Evolutionary conservation across 2,329 filamentous ascomycete species (phyloP), one percentile per base, ranked within the genome.

Genomic region (Venturia pyrina): DNA sequence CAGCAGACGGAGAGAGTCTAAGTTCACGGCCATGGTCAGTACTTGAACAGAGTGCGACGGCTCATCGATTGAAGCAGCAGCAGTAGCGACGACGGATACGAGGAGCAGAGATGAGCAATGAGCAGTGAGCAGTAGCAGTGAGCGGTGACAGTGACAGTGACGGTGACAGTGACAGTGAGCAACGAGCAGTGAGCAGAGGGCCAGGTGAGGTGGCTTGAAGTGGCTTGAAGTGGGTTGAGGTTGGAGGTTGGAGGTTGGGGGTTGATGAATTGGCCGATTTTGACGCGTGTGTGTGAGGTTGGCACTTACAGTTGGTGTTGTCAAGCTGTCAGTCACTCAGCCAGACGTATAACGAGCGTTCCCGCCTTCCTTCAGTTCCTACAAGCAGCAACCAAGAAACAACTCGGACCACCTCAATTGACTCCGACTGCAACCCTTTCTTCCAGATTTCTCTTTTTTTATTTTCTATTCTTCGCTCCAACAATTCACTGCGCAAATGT

Each of bases 1-100:
- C 28, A 62, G 60, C 60, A 62, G 5, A 21, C 37, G 40, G n/a
- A 62, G 60, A 62, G 60, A 17, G n/a, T 44, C 60, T 48, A 34
- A 19, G 6, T 28, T 44, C n/a, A 40, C 21, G 37, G 40, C 40
- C 60, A 62, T 62, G 5, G 60, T 43, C n/a, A 43, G 60, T 37
- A 17, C 15, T 37, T 5, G 53, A 21, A 19, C 17, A n/a, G 32
- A 21, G 53, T n/a, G 53, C 1, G 32, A 15, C 24, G 28, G n/a
- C n/a, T 0, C 32, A 59, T 34, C 19, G 2, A 37, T 10, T 59
- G 28, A n/a, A 50, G 32, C 50, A 37, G 50, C 50, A 8, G 50
- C 13, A 24, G 24, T 4, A 4, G 28, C 37, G 37, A 6, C 32
- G 53, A 59, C 5, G 3, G 32, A 37, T 32, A 37, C 15, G 53